Percentiles rank a stretch among this genome's conserved stretches.
Evolutionary conservation across 1,139 yeast species (phyloP).

Genomic region (Yamadazyma kanchanaburiensis): DNA sequence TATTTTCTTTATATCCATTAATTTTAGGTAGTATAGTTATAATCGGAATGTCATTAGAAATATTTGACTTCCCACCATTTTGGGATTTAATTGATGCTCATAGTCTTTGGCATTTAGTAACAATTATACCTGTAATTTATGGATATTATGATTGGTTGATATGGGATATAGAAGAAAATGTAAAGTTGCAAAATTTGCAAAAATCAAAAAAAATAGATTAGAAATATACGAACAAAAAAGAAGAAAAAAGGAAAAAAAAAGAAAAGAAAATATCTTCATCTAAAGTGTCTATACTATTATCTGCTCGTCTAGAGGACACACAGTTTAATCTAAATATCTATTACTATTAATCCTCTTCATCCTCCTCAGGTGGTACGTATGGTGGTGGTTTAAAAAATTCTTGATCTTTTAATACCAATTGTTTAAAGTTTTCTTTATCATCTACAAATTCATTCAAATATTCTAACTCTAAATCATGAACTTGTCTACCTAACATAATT

Average conservation of each 20-base stretch:
- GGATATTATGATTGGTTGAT: slow-evolving; percentile 51
- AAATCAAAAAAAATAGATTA: no score
- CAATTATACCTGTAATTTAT: slow-evolving; percentile 56
- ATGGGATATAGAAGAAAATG: slow-evolving; percentile 43
- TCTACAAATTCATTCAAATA: slow-evolving; percentile 76
- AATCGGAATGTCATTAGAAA: slow-evolving; percentile 79
- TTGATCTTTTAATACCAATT: slow-evolving; percentile 65
- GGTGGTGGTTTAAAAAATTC: slow-evolving; percentile 67
- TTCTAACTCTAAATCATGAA: slow-evolving; percentile 89
- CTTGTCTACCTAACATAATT: slow-evolving; percentile 87
- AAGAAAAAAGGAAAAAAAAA: no score
- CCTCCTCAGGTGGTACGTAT: slow-evolving; percentile 39
- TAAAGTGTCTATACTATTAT: no score
- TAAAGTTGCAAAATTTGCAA: no score
- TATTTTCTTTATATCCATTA: slow-evolving; percentile 41
- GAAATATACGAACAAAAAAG: no score
- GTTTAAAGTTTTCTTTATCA: slow-evolving; percentile 57
- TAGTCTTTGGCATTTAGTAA: slow-evolving; percentile 85
- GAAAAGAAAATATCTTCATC: no score
- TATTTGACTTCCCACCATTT: slow-evolving; percentile 84
- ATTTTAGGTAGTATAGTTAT: slow-evolving; percentile 50
- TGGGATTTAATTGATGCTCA: slow-evolving; percentile 81
- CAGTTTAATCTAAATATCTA: no score
- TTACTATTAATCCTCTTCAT: slow-evolving; percentile 13
- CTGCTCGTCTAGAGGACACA: no score